Conservation (phyloP, 1,284 basidiomycete species). For the Chiua sp. region DNA sequence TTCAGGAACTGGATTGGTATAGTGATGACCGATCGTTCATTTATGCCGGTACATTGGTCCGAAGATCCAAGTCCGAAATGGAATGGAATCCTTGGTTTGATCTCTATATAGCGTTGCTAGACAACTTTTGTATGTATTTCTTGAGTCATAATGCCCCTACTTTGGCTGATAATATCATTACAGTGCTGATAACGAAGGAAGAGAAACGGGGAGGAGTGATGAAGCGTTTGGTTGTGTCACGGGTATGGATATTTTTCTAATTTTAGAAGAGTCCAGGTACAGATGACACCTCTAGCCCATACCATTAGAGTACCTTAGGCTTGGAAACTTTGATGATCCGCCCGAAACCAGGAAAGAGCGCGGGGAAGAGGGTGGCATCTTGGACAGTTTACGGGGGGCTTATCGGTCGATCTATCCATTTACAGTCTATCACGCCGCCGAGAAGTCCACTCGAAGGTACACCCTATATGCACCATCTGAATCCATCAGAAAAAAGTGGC, state of each 20-base stretch:
- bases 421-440: constrained; percentile 71
- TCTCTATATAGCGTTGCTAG: constrained; percentile 69
- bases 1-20: constrained; percentile 79
- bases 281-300: constrained; percentile 58
- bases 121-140: constrained; percentile 68
- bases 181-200: constrained; percentile 70
- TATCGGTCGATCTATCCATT: constrained; percentile 70
- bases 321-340: constrained; percentile 63
- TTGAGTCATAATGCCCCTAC: not conserved
- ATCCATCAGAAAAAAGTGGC: constrained; percentile 62
- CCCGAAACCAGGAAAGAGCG: constrained; percentile 67
- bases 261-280: constrained; percentile 4
- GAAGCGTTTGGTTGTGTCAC: constrained; percentile 62
- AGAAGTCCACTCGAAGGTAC: constrained; percentile 61
- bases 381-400: constrained; percentile 58
- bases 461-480: constrained; percentile 73
- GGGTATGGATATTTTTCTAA: constrained; percentile 49
- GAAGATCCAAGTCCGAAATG: constrained; percentile 60
- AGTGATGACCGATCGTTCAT: constrained; percentile 76
- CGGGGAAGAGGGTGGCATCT: constrained; percentile 58
- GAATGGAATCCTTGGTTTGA: constrained; percentile 71
- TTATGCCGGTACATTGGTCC: constrained; percentile 61
- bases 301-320: constrained; percentile 73
- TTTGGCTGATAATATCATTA: constrained; percentile 5
- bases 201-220: constrained; percentile 54